Evolutionary conservation across 257 asterid genomes (phyloP), one percentile per base, ranked within the genome.

Genomic region (Hygrophila difformis): DNA sequence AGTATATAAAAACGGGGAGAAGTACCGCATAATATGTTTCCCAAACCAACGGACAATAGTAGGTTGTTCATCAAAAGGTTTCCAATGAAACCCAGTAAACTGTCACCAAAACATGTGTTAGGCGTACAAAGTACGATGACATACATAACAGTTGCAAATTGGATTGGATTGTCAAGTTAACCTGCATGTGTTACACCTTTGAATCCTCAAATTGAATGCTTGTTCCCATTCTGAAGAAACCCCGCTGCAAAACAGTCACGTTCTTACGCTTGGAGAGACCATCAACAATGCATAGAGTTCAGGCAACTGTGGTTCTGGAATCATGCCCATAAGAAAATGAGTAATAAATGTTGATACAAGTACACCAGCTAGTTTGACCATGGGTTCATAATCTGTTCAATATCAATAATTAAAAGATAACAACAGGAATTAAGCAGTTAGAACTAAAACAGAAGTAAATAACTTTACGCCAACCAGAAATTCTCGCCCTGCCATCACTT

Each of bases 11-110:
- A 8, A 8, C 4, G 8, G 12, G 4, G 18, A 4, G 17, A 9
- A 14, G 3, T 67, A 89, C 96, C 95, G 59, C 50, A 82, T 52
- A 51, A 79, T 73, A 50, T 73, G 58, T 55, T 73, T 38, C 56
- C 69, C 70, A 61, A 89, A 85, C 55, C 49, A 60, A 49, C 41
- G 61, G 48, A 67, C 56, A 59, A 79, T 52, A 35, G 53, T 50
- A 33, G 67, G 60, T 49, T 82, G 68, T 74, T 82, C 54, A n/a
- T 26, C 18, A 85, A 64, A 51, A 89, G 81, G 38, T 62, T 78
- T 63, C 56, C 70, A 26, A 89, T 55, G 61, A 85, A 85, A 44
- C 61, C 46, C 65, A 78, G 70, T 63, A 89, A 61, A 49, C 98
- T 89, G 87, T 47, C 54, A 23, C 50, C 37, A 63, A 51, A 64